phyloP scores from a whole-genome alignment of 305 asterid species.

The Nicotiana rustica region DNA sequence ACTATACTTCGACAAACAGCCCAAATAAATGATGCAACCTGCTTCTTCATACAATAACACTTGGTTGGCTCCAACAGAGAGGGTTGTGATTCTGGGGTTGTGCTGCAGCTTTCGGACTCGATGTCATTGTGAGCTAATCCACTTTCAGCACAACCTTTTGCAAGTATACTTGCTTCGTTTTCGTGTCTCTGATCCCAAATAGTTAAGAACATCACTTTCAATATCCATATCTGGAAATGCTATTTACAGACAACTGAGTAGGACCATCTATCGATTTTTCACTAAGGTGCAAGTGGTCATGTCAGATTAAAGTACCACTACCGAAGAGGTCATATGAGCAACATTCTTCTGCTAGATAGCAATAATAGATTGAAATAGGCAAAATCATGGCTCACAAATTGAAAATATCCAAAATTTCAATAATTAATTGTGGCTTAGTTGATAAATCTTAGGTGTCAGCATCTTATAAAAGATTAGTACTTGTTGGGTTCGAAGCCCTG shows the following conservation, averaged over 20 bases:
- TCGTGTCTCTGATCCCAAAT: conserved; percentile 52
- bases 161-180: conserved; percentile 35
- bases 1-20: conserved; percentile 85
- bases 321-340: neutral
- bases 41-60: conserved; percentile 65
- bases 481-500: neutral
- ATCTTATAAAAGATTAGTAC: neutral
- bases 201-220: conserved; percentile 35
- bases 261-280: neutral
- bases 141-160: conserved; percentile 34
- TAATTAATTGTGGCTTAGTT: conserved; percentile 1
- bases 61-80: conserved; percentile 50
- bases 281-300: neutral
- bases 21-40: conserved; percentile 84
- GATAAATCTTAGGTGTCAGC: conserved; percentile 10
- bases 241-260: conserved; percentile 28
- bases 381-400: conserved; percentile 1
- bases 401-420: conserved; percentile 19
- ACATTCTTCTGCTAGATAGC: conserved; percentile 18
- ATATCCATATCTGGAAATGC: conserved; percentile 30
- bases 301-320: neutral
- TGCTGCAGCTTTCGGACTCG: conserved; percentile 40
- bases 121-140: conserved; percentile 38
- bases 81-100: conserved; percentile 42
- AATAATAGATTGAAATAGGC: neutral